A percentile compares a stretch with the other conserved stretches of the same genome.
phyloP scores from a whole-genome alignment of 441 rosid species.

The Dalechampia spathulata region DNA sequence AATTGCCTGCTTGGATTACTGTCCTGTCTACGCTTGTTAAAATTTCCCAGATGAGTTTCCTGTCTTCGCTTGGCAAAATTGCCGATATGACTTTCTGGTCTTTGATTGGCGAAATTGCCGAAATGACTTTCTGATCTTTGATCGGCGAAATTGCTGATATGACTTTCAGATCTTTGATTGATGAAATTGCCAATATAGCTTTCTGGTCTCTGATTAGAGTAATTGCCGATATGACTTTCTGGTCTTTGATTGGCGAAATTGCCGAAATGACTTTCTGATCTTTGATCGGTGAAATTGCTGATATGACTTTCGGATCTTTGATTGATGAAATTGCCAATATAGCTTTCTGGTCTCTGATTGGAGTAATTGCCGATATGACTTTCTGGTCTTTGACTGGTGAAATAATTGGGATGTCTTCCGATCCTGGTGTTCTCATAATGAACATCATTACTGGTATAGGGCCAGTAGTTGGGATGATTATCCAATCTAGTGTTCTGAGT shows the following conservation, averaged over 20 bases:
- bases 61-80: neutral
- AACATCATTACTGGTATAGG: neutral
- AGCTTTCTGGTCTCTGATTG: neutral
- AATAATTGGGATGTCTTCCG: neutral
- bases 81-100: constrained; percentile 5
- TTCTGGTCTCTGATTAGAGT: too few species aligned
- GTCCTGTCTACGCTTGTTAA: neutral
- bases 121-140: too few species aligned
- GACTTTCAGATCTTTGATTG: too few species aligned
- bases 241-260: neutral
- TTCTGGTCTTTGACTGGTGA: constrained; percentile 1
- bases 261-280: neutral
- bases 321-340: constrained; percentile 1
- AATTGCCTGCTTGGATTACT: neutral
- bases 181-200: neutral
- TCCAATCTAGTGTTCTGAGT: neutral
- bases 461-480: neutral
- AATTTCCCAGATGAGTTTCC: neutral
- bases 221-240: neutral
- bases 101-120: too few species aligned
- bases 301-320: constrained; percentile 9
- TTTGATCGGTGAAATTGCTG: too few species aligned
- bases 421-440: neutral
- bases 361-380: neutral
- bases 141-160: too few species aligned